Evolutionary conservation across 805 yeast species (phyloP).

Genomic region (Myxozyma vanderwaltii): DNA sequence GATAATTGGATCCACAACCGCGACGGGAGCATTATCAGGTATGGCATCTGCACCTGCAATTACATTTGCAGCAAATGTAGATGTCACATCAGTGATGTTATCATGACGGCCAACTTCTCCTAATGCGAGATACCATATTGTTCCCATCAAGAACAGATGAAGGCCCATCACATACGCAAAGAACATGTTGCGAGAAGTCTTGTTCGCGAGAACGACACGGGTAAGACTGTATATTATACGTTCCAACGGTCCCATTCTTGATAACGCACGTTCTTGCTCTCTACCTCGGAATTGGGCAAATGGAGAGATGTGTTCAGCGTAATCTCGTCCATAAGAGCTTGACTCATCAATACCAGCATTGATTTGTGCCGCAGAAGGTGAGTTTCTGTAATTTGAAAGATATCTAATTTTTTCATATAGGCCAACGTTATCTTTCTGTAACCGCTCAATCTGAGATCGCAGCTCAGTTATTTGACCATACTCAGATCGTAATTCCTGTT

Average conservation of each 20-base stretch:
- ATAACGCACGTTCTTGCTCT: constrained; percentile 73
- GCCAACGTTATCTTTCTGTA: constrained; percentile 75
- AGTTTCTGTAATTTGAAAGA: constrained; percentile 36
- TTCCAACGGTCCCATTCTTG: constrained; percentile 75
- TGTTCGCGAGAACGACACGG: constrained; percentile 71
- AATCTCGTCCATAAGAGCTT: constrained; percentile 59
- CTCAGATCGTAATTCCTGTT: constrained; percentile 71
- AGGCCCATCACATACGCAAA: constrained; percentile 71
- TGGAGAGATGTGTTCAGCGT: constrained; percentile 80
- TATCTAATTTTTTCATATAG: constrained; percentile 67
- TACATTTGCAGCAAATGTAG: not conserved
- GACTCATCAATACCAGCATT: constrained; percentile 30
- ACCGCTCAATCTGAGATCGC: constrained; percentile 61
- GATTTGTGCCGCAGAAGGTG: constrained; percentile 19
- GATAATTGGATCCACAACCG: not conserved
- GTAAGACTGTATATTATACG: constrained; percentile 73
- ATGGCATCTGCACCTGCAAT: not conserved
- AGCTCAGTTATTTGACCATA: constrained; percentile 57
- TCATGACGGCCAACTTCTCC: constrained; percentile 31
- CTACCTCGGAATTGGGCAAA: constrained; percentile 76
- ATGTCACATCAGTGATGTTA: constrained; percentile 3
- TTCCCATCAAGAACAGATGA: constrained; percentile 67
- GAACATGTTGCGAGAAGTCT: constrained; percentile 70
- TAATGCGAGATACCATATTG: constrained; percentile 32
- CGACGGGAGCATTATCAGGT: not conserved